Conservation (phyloP, 2,329 filamentous ascomycete species). For the Trichoderma lentiforme region DNA sequence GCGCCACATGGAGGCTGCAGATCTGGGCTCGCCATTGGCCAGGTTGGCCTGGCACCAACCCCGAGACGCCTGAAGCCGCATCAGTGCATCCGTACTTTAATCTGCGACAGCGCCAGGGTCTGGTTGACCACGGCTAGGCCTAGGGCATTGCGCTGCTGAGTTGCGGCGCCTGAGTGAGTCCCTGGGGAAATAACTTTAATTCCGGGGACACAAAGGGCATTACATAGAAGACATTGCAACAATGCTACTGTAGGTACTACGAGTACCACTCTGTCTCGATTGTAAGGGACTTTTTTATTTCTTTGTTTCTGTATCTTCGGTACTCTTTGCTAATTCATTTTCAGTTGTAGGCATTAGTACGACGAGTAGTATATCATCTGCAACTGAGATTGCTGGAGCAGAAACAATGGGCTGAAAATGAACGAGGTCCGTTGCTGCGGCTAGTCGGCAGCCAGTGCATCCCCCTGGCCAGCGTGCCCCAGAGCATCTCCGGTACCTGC, state of each 20-base stretch:
- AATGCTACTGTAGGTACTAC: not conserved
- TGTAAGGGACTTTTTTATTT: not conserved
- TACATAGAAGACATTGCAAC: not conserved
- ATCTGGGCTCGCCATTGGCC: constrained; percentile 11
- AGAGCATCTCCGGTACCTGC: constrained; percentile 13
- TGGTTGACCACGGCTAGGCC: not conserved
- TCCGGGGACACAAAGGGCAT: not conserved
- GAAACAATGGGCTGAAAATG: constrained; percentile 1
- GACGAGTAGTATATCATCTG: not conserved
- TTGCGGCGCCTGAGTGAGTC: not conserved
- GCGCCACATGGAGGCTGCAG: constrained; percentile 10
- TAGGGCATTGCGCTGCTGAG: not conserved
- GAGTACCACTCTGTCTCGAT: not conserved
- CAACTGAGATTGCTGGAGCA: not conserved
- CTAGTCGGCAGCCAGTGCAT: not conserved
- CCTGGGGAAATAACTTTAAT: not conserved
- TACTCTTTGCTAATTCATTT: not conserved
- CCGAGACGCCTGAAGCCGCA: constrained; percentile 18
- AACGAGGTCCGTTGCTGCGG: not conserved
- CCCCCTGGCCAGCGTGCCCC: not conserved
- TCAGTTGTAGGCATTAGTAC: not conserved
- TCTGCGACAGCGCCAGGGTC: constrained; percentile 14
- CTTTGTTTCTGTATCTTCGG: not conserved
- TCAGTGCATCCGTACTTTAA: constrained; percentile 17
- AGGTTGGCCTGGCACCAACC: not conserved